Evolutionary conservation across 1,284 basidiomycete genomes (phyloP), one percentile per base, ranked within the genome.

Genomic region (Trichosporon sp.): DNA sequence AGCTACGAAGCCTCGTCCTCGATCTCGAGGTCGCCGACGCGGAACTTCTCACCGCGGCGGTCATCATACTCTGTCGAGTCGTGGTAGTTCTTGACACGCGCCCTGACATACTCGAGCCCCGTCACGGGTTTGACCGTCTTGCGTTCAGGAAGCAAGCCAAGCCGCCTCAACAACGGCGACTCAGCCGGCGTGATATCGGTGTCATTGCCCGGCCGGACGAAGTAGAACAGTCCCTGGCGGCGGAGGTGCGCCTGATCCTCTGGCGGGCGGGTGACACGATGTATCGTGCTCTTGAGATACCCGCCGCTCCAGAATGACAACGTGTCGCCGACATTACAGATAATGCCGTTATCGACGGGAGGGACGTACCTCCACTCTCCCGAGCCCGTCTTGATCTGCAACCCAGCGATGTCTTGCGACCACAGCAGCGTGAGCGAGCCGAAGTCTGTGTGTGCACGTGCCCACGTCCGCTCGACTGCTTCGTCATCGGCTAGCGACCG

Each of bases 281-380:
- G 73, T 11, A 70, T 70, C 10, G 73, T 73, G 49, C 64, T 67
- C 63, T 71, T 73, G 10, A 75, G 57, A 49, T 75, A 73, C 1
- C 71, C 70, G 37, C 69, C 71, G n/a, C 69, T 70, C 73, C 73
- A 73, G 56, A 74, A 73, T 60, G 64, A 65, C n/a, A 74, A 63
- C 3, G 72, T 74, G 64, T 72, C 74, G 27, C 70, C 74, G 23
- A 74, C 71, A 44, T 75, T 75, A 62, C 73, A 73, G 19, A 74
- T 69, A 49, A 74, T 71, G 4, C 70, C 71, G 6, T 67, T 66
- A 34, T 67, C 69, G 6, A 69, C 67, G 14, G 71, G 71, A 21
- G 69, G 71, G 61, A 75, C 70, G 63, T 74, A 72, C 34, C 59
- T 44, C 65, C 73, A 75, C 33, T 65, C 67, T 2, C 72, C 73